phyloP scores from a whole-genome alignment of 495 filamentous ascomycete genomes.

The Neurospora discreta region DNA sequence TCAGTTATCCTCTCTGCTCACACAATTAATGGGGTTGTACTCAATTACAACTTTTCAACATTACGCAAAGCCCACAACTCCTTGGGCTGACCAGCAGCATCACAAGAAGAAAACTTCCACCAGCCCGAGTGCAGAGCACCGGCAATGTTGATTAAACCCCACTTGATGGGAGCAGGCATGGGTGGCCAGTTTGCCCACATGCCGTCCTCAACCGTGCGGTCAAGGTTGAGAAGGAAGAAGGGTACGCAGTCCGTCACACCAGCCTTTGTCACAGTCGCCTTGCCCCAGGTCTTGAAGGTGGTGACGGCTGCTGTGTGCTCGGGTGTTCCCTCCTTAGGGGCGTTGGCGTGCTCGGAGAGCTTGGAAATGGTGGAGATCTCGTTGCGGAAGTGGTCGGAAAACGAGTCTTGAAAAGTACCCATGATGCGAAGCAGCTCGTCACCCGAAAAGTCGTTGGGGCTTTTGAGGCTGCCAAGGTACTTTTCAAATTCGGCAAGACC shows the following conservation, averaged over 20 bases:
- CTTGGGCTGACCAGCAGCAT: constrained; percentile 26
- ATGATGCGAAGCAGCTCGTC: constrained; percentile 36
- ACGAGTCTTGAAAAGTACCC: constrained; percentile 33
- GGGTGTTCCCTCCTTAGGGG: constrained; percentile 30
- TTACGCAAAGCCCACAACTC: constrained; percentile 14
- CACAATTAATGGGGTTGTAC: neutral
- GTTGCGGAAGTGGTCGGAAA: constrained; percentile 41
- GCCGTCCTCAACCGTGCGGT: constrained; percentile 41
- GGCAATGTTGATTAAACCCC: constrained; percentile 35
- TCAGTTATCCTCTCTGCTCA: neutral
- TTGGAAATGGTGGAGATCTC: constrained; percentile 42
- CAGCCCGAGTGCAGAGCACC: constrained; percentile 31
- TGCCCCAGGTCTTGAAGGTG: constrained; percentile 37
- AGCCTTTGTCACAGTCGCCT: constrained; percentile 38
- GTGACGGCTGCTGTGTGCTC: constrained; percentile 15
- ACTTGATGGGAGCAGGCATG: constrained; percentile 35
- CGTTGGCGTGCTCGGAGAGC: constrained; percentile 33
- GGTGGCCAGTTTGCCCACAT: constrained; percentile 41
- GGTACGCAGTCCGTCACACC: constrained; percentile 40
- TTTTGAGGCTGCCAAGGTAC: constrained; percentile 31
- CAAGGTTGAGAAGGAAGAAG: constrained; percentile 47
- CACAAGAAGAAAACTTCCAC: constrained; percentile 46
- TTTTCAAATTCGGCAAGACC: constrained; percentile 36
- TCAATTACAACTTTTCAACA: neutral
- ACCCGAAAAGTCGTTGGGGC: constrained; percentile 29